phyloP scores from a whole-genome alignment of 1,284 basidiomycete species.

The Paramarasmius palmivorus region DNA sequence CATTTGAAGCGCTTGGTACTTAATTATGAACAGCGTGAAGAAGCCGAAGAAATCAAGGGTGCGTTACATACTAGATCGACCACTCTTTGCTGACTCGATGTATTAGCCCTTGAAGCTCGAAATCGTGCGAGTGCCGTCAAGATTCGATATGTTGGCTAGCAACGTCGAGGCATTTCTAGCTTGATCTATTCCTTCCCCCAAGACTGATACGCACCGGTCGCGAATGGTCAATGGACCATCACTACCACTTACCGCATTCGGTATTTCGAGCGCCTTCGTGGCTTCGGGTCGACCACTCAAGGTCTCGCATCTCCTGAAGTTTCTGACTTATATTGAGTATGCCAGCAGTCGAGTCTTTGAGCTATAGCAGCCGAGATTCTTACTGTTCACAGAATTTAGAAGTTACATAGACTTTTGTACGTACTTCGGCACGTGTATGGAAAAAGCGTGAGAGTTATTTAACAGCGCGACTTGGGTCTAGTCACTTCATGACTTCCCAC shows the following conservation, averaged over 20 bases:
- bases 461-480: too few relatives aligned
- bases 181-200: background rate
- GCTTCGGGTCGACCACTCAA: background rate
- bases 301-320: background rate
- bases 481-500: slow-evolving; percentile 5
- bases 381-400: too few relatives aligned
- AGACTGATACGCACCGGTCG: too few relatives aligned
- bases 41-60: slow-evolving; percentile 79
- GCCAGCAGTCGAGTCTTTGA: too few relatives aligned
- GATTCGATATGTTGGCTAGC: slow-evolving; percentile 68
- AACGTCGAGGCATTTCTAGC: background rate
- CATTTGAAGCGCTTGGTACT: slow-evolving; percentile 92
- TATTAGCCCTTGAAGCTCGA: slow-evolving; percentile 64
- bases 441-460: too few relatives aligned
- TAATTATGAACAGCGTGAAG: slow-evolving; percentile 84
- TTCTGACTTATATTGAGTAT: too few relatives aligned
- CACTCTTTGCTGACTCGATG: slow-evolving; percentile 11
- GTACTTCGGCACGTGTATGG: too few relatives aligned
- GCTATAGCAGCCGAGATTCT: too few relatives aligned
- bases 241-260: too few relatives aligned
- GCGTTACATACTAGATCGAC: slow-evolving; percentile 11
- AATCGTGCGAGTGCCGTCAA: slow-evolving; percentile 66
- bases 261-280: too few relatives aligned
- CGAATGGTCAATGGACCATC: too few relatives aligned
- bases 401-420: too few relatives aligned